Conservation (phyloP, 2,329 filamentous ascomycete species). For the Teratosphaeria nubilosa region DNA sequence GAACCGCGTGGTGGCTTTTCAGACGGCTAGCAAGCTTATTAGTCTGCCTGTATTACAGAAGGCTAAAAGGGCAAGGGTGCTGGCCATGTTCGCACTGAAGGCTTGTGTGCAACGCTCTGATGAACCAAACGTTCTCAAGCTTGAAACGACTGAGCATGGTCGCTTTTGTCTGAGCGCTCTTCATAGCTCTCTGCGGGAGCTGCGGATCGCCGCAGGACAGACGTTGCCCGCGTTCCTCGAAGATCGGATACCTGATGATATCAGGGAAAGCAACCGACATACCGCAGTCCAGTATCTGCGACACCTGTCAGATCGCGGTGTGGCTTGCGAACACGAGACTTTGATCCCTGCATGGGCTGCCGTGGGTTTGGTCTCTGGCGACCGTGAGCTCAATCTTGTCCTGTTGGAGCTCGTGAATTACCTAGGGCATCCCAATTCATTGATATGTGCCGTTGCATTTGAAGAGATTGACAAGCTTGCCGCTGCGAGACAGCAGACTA, state of each 20-base stretch:
- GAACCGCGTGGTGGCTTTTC: slow-evolving; percentile 5
- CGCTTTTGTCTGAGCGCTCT: slow-evolving; percentile 76
- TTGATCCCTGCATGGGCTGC: slow-evolving; percentile 80
- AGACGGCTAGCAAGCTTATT: slow-evolving; percentile 17
- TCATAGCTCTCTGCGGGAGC: slow-evolving; percentile 72
- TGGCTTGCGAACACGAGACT: slow-evolving; percentile 64
- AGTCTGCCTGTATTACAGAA: slow-evolving; percentile 32
- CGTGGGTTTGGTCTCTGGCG: slow-evolving; percentile 62
- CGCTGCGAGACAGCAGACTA: slow-evolving; percentile 50
- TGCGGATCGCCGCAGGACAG: slow-evolving; percentile 70
- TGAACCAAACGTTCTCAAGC: slow-evolving; percentile 49
- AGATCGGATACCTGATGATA: slow-evolving; percentile 34
- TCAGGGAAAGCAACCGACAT: slow-evolving; percentile 55
- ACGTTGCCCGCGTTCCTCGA: slow-evolving; percentile 49
- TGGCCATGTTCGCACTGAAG: slow-evolving; percentile 61
- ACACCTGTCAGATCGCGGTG: slow-evolving; percentile 58
- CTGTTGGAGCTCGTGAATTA: slow-evolving; percentile 78
- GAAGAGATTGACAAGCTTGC: slow-evolving; percentile 71
- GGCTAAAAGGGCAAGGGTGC: slow-evolving; percentile 53
- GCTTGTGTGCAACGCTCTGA: slow-evolving; percentile 60
- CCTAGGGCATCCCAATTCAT: slow-evolving; percentile 68
- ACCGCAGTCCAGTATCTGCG: slow-evolving; percentile 62
- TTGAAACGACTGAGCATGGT: slow-evolving; percentile 58
- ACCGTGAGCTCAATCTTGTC: slow-evolving; percentile 78
- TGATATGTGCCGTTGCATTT: slow-evolving; percentile 72